Conservation (phyloP, 192 early-diverging fungal species). For the Spizellomyces punctatus region DNA sequence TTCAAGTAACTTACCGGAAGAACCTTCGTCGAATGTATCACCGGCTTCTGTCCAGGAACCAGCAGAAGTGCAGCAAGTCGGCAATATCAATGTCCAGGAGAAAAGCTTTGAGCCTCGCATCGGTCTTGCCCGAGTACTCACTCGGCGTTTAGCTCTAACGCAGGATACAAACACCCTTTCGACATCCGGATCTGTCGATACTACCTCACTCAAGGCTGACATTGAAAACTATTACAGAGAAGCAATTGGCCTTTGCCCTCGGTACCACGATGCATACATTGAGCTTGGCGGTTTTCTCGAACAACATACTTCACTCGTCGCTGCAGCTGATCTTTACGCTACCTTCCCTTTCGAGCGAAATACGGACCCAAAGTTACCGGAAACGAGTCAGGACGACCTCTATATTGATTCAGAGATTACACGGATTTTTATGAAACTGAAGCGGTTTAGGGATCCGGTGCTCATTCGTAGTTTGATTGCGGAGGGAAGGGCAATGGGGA, state of each 20-base stretch:
- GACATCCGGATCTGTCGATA: no score
- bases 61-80: no score
- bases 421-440: slow-evolving; percentile 50
- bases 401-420: slow-evolving; percentile 47
- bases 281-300: slow-evolving; percentile 46
- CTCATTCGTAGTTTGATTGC: slow-evolving; percentile 44
- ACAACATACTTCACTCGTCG: slow-evolving; percentile 20
- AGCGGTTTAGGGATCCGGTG: slow-evolving; percentile 44
- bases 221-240: no score
- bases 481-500: slow-evolving; percentile 42
- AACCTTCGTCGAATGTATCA: no score
- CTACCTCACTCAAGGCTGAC: no score
- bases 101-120: slow-evolving; percentile 10
- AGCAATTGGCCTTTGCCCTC: slow-evolving; percentile 26
- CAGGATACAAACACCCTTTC: no score
- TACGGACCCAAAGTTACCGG: background rate
- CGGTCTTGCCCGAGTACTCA: slow-evolving; percentile 33
- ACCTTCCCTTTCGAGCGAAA: slow-evolving; percentile 41
- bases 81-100: no score
- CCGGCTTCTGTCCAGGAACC: no score
- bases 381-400: slow-evolving; percentile 47
- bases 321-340: slow-evolving; percentile 37
- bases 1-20: no score
- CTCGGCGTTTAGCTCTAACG: slow-evolving; percentile 17
- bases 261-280: slow-evolving; percentile 52